Percentiles rank a stretch among this genome's conserved stretches.
Evolutionary conservation across 2,329 filamentous ascomycete species (phyloP).

Genomic region (Xylaria sp.): DNA sequence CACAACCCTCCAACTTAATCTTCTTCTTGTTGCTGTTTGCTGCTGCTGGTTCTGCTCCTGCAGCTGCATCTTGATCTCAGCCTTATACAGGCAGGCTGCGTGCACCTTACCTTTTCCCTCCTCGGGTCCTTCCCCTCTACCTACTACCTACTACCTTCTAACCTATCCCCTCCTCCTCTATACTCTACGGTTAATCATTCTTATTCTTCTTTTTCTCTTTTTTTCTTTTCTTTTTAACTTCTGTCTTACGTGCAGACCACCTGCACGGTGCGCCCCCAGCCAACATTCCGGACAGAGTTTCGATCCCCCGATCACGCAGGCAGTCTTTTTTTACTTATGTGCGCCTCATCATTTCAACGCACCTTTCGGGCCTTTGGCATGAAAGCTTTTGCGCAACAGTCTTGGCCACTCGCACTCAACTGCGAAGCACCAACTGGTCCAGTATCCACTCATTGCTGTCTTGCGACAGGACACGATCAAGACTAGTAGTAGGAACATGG

Average conservation of each 20-base stretch:
- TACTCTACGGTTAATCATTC: not conserved
- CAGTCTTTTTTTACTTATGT: constrained; percentile 32
- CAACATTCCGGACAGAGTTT: not conserved
- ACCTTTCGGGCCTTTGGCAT: constrained; percentile 31
- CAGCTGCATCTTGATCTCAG: constrained; percentile 24
- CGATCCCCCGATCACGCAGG: not conserved
- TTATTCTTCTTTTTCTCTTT: not conserved
- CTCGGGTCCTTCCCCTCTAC: not conserved
- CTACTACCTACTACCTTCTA: not conserved
- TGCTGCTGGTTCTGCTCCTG: not conserved
- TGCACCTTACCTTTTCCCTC: not conserved
- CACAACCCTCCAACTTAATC: constrained; percentile 1
- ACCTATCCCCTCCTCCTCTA: not conserved
- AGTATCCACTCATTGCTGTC: constrained; percentile 30
- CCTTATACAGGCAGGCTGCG: constrained; percentile 26
- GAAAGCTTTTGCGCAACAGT: constrained; percentile 24
- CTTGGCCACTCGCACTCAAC: constrained; percentile 11
- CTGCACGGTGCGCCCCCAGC: not conserved
- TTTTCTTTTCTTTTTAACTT: not conserved
- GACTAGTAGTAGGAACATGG: constrained; percentile 30
- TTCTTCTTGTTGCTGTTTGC: not conserved
- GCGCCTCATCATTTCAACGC: constrained; percentile 27
- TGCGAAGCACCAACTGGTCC: constrained; percentile 15
- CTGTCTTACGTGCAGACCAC: not conserved
- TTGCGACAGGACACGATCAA: constrained; percentile 21